Conservation (phyloP, 768 basidiomycete species). For the Leucosporidium scottii region DNA sequence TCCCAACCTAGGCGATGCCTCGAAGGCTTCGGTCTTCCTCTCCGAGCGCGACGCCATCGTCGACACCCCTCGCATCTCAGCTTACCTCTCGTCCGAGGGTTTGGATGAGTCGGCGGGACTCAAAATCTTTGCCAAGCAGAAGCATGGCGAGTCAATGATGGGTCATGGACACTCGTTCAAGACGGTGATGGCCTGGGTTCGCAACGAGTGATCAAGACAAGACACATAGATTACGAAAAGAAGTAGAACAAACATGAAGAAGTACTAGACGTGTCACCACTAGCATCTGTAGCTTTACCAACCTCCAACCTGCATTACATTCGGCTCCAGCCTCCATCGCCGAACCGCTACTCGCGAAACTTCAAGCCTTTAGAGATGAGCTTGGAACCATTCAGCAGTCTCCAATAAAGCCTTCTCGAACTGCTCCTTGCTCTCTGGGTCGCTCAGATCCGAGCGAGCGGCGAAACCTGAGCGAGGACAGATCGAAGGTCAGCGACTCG, state of each 20-base stretch:
- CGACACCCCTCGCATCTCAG: slow-evolving; percentile 64
- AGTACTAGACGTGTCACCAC: too few species aligned
- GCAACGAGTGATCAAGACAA: too few species aligned
- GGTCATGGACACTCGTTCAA: slow-evolving; percentile 22
- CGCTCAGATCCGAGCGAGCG: background rate
- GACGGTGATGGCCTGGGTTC: slow-evolving; percentile 16
- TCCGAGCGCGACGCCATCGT: slow-evolving; percentile 78
- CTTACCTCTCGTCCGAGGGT: slow-evolving; percentile 50
- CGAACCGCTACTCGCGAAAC: too few species aligned
- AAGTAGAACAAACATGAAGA: too few species aligned
- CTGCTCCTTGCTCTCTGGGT: background rate
- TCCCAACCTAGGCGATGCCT: slow-evolving; percentile 46
- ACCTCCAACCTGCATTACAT: too few species aligned
- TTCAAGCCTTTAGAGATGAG: background rate
- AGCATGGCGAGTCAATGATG: slow-evolving; percentile 29
- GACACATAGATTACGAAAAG: too few species aligned
- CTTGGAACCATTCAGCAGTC: background rate
- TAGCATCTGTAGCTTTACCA: too few species aligned
- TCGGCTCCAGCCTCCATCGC: too few species aligned
- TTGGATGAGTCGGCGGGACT: slow-evolving; percentile 10
- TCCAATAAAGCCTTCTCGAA: background rate
- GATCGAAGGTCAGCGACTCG: too few species aligned
- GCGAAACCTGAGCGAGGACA: background rate
- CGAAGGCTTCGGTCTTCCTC: slow-evolving; percentile 62
- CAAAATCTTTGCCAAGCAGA: slow-evolving; percentile 24